Evolutionary conservation across 2,329 filamentous ascomycete genomes (phyloP), one percentile per base, ranked within the genome.

Genomic region (Ceratocystis ficicola): DNA sequence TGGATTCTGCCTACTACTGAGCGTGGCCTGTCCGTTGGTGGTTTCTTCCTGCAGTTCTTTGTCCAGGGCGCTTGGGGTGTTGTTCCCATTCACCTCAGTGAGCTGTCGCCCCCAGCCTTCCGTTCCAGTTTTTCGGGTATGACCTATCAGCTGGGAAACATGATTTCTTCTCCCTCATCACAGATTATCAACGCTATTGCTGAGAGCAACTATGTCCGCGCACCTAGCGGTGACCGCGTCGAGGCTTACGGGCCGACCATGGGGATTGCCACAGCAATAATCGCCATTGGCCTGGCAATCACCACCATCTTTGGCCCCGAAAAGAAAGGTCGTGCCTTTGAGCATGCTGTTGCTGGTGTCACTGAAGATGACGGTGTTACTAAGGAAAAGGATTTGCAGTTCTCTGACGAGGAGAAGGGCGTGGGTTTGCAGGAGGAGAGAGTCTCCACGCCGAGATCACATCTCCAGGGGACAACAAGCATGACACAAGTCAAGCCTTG

Each of bases 31-130:
- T 86, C 84, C 0, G 86, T 81, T 1, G 80, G 80, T 0, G 86
- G 85, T 5, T 89, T 89, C 57, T 94, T 94, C 74, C 81, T 93
- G 76, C 88, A 90, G 73, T 89, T 90, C 73, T 88, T 83, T 71
- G 86, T 90, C 1, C 87, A 90, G 73, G 88, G 87, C 25, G 87
- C 87, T 0, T 90, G 87, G 87, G 87, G 82, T 41, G 83, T 88
- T 1, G 84, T 89, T n/a, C 86, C 86, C 17, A 88, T 90, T 66
- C 88, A 91, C 70, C 77, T 91, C 3, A 90, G 89, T 82, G 88
- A 92, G 72, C 77, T 91, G 7, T 86, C 84, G 0, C 88, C 88
- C 0, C 86, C 85, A 0, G 82, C 83, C 0, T 87, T 91, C 77
- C 80, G 88, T 3, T 89, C 88, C 0, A 89, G 89, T 70, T 85